A percentile compares a stretch with the other conserved stretches of the same genome.
Evolutionary conservation across 352 stramenopile species (phyloP).

Genomic region (Pythium oligandrum): DNA sequence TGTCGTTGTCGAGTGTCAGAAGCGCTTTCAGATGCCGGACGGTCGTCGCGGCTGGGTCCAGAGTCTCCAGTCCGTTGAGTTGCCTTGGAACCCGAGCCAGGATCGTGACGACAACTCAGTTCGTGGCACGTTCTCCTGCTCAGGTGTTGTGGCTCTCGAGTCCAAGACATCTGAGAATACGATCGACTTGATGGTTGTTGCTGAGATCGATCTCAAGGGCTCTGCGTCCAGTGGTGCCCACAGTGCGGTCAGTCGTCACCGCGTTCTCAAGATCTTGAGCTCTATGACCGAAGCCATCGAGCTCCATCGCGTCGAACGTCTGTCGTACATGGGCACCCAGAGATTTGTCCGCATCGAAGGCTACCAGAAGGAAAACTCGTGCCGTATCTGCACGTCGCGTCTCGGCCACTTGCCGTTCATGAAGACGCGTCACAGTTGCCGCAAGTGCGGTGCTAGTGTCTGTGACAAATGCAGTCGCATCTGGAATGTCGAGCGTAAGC

Average conservation of each 20-base stretch:
- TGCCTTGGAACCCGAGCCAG: constrained; percentile 1
- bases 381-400: not conserved
- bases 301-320: constrained; percentile 5
- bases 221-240: constrained; percentile 8
- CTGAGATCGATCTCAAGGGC: constrained; percentile 27
- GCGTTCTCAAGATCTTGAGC: constrained; percentile 3
- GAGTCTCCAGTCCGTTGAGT: constrained; percentile 11
- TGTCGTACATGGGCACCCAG: constrained; percentile 7
- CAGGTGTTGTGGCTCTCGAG: constrained; percentile 33
- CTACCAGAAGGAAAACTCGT: constrained; percentile 8
- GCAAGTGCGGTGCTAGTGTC: constrained; percentile 10
- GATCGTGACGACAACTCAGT: constrained; percentile 10
- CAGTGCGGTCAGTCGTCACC: constrained; percentile 5
- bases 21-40: constrained; percentile 18
- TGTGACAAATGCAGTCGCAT: constrained; percentile 9
- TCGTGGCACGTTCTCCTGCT: constrained; percentile 31
- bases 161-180: constrained; percentile 12
- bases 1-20: constrained; percentile 30
- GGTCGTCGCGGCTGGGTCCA: constrained; percentile 15
- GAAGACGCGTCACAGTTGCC: constrained; percentile 8
- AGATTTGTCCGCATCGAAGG: constrained; percentile 8
- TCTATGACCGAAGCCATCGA: not conserved
- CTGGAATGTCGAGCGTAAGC: constrained; percentile 13
- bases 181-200: constrained; percentile 22
- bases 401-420: not conserved